These are phyloP conservation scores for Cryphonectria parasitica DNA, from an alignment of 2,329 filamentous ascomycete genomes.

Conservation along the genomic window DNA sequence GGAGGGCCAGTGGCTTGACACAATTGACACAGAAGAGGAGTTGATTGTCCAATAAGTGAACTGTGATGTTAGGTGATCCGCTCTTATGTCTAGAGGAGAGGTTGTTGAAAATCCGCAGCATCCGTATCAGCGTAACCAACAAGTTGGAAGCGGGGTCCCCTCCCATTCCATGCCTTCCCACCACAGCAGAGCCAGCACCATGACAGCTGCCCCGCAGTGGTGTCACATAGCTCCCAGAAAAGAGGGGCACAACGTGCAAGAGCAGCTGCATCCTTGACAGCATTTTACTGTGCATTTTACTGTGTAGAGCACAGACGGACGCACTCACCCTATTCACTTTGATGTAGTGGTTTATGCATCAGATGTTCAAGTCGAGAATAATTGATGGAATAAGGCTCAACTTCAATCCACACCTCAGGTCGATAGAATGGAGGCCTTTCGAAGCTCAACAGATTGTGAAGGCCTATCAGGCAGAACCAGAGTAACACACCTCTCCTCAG, in stretches of 20 bases:
- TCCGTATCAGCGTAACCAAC: not conserved
- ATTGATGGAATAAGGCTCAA: not conserved
- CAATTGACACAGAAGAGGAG: not conserved
- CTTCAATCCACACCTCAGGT: not conserved
- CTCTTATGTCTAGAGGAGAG: not conserved
- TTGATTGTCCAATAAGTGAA: not conserved
- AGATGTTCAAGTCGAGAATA: not conserved
- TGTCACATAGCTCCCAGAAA: slow-evolving; percentile 12
- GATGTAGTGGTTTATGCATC: not conserved
- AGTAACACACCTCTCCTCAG: not conserved
- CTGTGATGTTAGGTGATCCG: not conserved
- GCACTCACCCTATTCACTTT: not conserved
- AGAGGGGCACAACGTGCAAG: slow-evolving; percentile 2
- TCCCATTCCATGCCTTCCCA: slow-evolving; percentile 26
- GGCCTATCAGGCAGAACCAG: not conserved
- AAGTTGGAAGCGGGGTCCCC: slow-evolving; percentile 29
- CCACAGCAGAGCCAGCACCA: slow-evolving; percentile 3
- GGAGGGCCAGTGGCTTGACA: slow-evolving; percentile 1
- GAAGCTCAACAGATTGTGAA: not conserved
- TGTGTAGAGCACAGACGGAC: too few relatives aligned
- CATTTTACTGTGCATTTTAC: too few relatives aligned
- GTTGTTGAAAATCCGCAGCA: not conserved
- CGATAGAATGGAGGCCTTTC: too few relatives aligned
- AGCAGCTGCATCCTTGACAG: slow-evolving; percentile 1
- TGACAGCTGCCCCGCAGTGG: slow-evolving; percentile 20